Conservation (phyloP, 495 filamentous ascomycete species). For the Penicillium simplicissimum region DNA sequence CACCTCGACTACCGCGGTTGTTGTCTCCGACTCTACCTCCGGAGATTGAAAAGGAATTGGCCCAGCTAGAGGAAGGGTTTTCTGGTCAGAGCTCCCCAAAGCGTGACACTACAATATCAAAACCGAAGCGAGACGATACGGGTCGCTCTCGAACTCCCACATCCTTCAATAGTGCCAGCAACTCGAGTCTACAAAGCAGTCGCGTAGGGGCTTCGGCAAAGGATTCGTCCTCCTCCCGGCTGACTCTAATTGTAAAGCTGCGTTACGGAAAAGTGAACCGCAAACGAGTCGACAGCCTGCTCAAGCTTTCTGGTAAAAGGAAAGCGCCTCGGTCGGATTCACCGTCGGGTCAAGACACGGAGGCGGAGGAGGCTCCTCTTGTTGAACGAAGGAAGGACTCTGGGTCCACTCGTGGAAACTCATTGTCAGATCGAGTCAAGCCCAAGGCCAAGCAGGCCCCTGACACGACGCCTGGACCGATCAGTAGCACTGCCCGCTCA, state of each 20-base stretch:
- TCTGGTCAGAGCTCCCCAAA: conserved; percentile 20
- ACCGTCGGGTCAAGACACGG: conserved; percentile 27
- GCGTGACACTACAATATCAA: conserved; percentile 11
- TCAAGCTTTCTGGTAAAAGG: conserved; percentile 47
- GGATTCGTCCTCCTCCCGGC: conserved; percentile 15
- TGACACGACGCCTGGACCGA: conserved; percentile 13
- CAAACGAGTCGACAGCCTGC: conserved; percentile 44
- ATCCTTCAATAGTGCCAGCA: conserved; percentile 11
- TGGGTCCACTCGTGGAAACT: conserved; percentile 2
- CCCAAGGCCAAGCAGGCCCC: conserved; percentile 24
- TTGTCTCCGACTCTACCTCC: conserved; percentile 43
- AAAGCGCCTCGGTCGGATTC: conserved; percentile 31
- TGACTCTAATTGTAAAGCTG: conserved; percentile 36
- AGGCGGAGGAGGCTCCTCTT: conserved; percentile 24
- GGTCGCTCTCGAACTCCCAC: conserved; percentile 6
- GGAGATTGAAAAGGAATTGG: conserved; percentile 50
- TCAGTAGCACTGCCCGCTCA: conserved; percentile 12
- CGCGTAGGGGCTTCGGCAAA: conserved; percentile 8
- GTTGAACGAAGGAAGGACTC: conserved; percentile 19
- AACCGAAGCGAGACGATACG: conserved; percentile 15
- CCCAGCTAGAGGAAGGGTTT: conserved; percentile 31
- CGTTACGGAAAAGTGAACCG: conserved; percentile 45
- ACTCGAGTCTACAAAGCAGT: conserved; percentile 11
- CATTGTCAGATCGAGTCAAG: conserved; percentile 17
- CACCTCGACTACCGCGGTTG: conserved; percentile 18